Conservation (phyloP, 306 rosid species). For the Quercus ilex region DNA sequence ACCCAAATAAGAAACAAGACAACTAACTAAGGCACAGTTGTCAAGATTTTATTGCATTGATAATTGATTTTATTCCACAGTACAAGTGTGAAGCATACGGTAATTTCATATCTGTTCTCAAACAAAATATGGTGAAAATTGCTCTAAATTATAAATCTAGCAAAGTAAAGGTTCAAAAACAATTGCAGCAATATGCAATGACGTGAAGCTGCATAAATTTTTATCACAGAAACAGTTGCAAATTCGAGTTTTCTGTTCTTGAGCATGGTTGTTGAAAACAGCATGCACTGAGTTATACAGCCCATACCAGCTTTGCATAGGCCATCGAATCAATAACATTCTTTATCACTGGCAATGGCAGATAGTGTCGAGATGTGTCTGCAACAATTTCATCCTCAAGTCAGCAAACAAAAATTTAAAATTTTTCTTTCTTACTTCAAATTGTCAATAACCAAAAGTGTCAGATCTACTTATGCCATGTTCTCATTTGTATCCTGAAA, state of each 20-base stretch:
- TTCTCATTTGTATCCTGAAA: background rate
- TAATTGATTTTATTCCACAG: background rate
- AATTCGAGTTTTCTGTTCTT: background rate
- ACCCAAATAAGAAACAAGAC: background rate
- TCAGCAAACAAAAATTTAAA: background rate
- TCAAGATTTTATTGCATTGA: background rate
- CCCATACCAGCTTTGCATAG: constrained; percentile 39
- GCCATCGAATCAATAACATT: constrained; percentile 42
- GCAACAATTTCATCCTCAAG: constrained; percentile 10
- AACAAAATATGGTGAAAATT: background rate
- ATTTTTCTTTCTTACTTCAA: background rate
- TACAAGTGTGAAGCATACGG: background rate
- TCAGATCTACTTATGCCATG: background rate
- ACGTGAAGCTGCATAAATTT: background rate
- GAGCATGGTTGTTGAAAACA: background rate
- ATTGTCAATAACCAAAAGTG: background rate
- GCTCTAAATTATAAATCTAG: background rate
- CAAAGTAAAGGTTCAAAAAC: background rate
- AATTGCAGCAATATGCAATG: background rate
- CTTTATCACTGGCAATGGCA: constrained; percentile 43
- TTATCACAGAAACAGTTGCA: background rate
- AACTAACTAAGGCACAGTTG: background rate
- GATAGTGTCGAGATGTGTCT: constrained; percentile 47
- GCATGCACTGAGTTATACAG: background rate
- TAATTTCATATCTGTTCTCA: background rate